Evolutionary conservation across 768 basidiomycete genomes (phyloP).

Genomic region (Macrocybe gigantea): DNA sequence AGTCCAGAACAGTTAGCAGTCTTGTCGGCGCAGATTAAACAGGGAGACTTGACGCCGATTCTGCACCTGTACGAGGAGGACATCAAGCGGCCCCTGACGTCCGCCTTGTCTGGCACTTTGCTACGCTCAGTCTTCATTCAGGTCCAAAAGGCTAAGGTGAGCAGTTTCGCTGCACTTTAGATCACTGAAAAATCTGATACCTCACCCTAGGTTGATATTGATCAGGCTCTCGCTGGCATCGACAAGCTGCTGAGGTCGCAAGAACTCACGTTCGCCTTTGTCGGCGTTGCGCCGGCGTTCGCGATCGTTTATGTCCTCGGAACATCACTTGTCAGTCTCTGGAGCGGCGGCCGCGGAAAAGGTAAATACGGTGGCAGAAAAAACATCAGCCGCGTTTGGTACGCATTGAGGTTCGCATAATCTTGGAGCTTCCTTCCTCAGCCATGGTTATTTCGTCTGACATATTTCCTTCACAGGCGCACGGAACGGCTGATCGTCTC

Average conservation of each 20-base stretch:
- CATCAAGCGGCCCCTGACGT: conserved; percentile 81
- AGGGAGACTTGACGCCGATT: conserved; percentile 85
- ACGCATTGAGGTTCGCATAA: conserved; percentile 54
- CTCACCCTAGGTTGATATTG: conserved; percentile 77
- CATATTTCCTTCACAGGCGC: conserved; percentile 29
- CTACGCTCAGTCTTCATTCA: conserved; percentile 86
- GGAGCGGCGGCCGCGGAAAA: conserved; percentile 41
- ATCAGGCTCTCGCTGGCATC: conserved; percentile 84
- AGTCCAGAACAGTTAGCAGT: conserved; percentile 54
- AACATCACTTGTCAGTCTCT: conserved; percentile 46
- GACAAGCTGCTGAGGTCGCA: conserved; percentile 92
- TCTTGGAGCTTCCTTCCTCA: not conserved
- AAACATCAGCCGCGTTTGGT: conserved; percentile 55
- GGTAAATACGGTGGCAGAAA: conserved; percentile 55
- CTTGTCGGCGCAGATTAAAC: conserved; percentile 59
- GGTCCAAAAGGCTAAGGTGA: conserved; percentile 90
- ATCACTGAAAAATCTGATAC: not conserved
- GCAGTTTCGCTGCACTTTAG: not conserved
- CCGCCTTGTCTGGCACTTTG: conserved; percentile 73
- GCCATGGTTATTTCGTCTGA: not conserved
- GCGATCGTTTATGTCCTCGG: conserved; percentile 68
- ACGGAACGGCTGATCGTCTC: conserved; percentile 65
- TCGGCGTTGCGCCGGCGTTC: conserved; percentile 89
- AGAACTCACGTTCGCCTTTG: conserved; percentile 94
- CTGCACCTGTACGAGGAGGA: conserved; percentile 88